Percentiles rank a stretch among this genome's conserved stretches.
phyloP scores from a whole-genome alignment of 441 rosid species.

The Mallotus repandus region DNA sequence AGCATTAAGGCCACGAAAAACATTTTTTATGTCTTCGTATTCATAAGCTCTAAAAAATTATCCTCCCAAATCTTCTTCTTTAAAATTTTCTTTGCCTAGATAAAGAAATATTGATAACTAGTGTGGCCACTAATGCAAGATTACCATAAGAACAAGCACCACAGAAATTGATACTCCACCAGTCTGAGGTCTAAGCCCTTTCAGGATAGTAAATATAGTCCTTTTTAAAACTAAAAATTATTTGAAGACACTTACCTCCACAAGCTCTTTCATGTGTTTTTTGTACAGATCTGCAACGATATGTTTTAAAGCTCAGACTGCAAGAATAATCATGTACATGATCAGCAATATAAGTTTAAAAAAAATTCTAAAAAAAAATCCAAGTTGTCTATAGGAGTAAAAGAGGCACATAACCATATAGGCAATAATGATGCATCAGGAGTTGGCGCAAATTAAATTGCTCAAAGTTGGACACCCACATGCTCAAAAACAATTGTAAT shows the following conservation, averaged over 20 bases:
- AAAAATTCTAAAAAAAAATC: background rate
- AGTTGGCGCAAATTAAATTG: background rate
- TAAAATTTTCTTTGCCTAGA: no score
- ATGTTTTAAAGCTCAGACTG: no score
- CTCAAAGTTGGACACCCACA: background rate
- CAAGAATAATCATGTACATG: slow-evolving; percentile 22
- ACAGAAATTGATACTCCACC: background rate
- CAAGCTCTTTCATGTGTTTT: slow-evolving; percentile 85
- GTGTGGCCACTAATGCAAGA: slow-evolving; percentile 9
- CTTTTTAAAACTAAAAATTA: background rate
- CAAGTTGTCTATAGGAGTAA: background rate
- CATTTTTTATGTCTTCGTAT: no score
- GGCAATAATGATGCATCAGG: background rate
- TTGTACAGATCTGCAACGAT: slow-evolving; percentile 80
- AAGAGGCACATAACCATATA: background rate
- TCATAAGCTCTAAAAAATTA: slow-evolving; percentile 90
- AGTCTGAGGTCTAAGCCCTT: slow-evolving; percentile 1
- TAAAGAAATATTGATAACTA: slow-evolving; percentile 21
- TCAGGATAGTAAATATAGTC: slow-evolving; percentile 7
- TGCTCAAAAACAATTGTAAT: background rate
- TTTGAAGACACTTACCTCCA: slow-evolving; percentile 52
- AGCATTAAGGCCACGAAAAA: no score
- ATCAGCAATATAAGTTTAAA: background rate
- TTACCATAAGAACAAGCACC: slow-evolving; percentile 17
- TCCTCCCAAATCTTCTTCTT: no score